These are phyloP conservation scores for Mucor circinelloides DNA, from an alignment of 371 early-diverging fungal genomes.

Conservation along the genomic window DNA sequence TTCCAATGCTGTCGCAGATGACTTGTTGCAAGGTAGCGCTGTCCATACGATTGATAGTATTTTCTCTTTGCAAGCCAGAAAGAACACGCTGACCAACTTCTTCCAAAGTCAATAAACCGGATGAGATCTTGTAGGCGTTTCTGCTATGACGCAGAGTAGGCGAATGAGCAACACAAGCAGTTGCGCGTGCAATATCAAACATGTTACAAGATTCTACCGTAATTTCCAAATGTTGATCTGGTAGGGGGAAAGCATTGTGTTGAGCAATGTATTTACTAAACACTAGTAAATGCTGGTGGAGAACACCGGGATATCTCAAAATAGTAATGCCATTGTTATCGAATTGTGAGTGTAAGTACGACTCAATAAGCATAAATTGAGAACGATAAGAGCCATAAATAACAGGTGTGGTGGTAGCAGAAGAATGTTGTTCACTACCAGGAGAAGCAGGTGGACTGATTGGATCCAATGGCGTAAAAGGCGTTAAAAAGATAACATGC, in stretches of 20 bases:
- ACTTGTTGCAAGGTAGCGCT: conserved; percentile 30
- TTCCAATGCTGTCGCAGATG: conserved; percentile 42
- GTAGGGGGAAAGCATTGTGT: conserved; percentile 50
- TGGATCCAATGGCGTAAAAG: conserved; percentile 45
- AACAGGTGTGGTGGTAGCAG: conserved; percentile 1
- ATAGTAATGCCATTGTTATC: conserved; percentile 40
- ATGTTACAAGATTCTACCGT: conserved; percentile 51
- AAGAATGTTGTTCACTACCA: background rate
- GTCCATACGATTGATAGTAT: conserved; percentile 42
- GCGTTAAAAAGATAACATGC: conserved; percentile 51
- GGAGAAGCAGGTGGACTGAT: conserved; percentile 31
- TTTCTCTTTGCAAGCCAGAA: conserved; percentile 38
- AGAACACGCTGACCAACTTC: conserved; percentile 47
- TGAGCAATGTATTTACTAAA: conserved; percentile 52
- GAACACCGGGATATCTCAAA: conserved; percentile 52
- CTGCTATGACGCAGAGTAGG: conserved; percentile 43
- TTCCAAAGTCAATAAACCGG: conserved; percentile 44
- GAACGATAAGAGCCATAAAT: conserved; percentile 32
- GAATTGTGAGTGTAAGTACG: conserved; percentile 40
- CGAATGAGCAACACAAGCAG: conserved; percentile 45
- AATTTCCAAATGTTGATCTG: conserved; percentile 40
- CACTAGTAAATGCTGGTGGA: conserved; percentile 49
- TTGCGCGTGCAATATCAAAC: conserved; percentile 49
- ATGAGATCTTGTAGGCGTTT: conserved; percentile 47
- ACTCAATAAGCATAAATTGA: conserved; percentile 49